Base-by-base conservation (phyloP, 179 eudicot genomes). In the Heliamphora pulchella region DNA sequence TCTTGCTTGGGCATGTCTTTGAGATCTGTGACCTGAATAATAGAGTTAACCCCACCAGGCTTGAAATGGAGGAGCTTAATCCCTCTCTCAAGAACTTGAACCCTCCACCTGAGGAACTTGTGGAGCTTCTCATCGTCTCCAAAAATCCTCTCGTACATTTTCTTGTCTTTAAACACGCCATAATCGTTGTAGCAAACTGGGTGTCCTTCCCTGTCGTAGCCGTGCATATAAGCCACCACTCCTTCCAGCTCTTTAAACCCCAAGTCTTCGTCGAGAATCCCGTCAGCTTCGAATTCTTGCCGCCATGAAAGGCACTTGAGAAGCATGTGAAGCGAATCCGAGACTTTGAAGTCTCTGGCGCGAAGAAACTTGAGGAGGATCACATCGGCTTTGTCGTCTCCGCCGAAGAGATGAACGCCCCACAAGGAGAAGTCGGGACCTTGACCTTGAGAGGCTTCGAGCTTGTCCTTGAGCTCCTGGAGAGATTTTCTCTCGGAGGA, bases 1-100 rank as follows among this genome's bases (percentile, higher is more conserved):
- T 94, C 93, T 74, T 93, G 86, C 55, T 94, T 94, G 41, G 98
- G 98, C 98, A 95, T 95, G 50, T 93, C 98, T 58, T 95, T 95
- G 58, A 95, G 90, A 81, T 95, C 98, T 70, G 97, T 93, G 51
- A 95, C 97, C 71, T 95, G 98, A 85, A 94, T 93, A 17, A 94
- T 86, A 15, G 97, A 90, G 68, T 94, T 94, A 80, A 94, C 80
- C 55, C 92, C 97, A 50, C 91, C 97, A 74, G 97, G 95, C 76
- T 88, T 91, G 75, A 95, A 93, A 77, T 93, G 87, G 54, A 95
- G 80, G 31, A 91, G 58, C 78, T 92, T 87, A 79, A 95, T 88
- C 74, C 98, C 98, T 71, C 90, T 88, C 61, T 94, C 98, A 14
- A 94, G 90, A 62, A 95, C 95, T 72, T 95, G 98, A 76, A 95